A percentile compares a stretch with the other conserved stretches of the same genome.
Conservation (phyloP, 306 rosid species). For the Cicer bijugum region DNA sequence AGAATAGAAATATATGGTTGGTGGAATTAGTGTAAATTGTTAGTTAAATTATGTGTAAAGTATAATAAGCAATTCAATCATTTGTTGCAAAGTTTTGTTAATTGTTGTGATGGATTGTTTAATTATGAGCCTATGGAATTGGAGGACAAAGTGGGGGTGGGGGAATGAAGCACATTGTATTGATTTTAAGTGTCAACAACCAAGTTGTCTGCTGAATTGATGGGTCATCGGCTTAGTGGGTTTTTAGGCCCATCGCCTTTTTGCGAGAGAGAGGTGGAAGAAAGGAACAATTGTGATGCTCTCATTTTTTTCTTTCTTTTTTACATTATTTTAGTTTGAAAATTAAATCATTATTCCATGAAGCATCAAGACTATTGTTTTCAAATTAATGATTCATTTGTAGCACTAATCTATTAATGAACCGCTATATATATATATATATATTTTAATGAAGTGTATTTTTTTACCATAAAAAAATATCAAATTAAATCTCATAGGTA, state of each 20-base stretch:
- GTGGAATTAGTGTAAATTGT: background rate
- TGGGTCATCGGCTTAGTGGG: conserved; percentile 43
- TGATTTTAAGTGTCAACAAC: conserved; percentile 27
- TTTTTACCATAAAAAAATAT: too few species aligned
- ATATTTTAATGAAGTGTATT: too few species aligned
- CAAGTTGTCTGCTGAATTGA: conserved; percentile 20
- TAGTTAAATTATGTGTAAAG: background rate
- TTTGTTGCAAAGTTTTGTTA: conserved; percentile 39
- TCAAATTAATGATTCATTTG: background rate
- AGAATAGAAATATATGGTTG: background rate
- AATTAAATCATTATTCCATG: background rate
- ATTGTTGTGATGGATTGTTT: conserved; percentile 21
- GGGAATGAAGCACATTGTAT: conserved; percentile 1
- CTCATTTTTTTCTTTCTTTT: background rate
- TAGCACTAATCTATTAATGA: background rate
- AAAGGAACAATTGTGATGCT: background rate
- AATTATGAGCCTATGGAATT: conserved; percentile 35
- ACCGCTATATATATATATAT: too few species aligned
- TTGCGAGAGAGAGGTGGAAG: background rate
- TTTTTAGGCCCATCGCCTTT: conserved; percentile 46
- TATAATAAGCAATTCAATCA: conserved; percentile 43
- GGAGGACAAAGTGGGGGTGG: conserved; percentile 21
- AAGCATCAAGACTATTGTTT: background rate
- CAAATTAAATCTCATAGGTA: too few species aligned
- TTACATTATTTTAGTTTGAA: background rate